Evolutionary conservation across 2,329 filamentous ascomycete genomes (phyloP), one percentile per base, ranked within the genome.

Genomic region (Rhynchosporium graminicola): DNA sequence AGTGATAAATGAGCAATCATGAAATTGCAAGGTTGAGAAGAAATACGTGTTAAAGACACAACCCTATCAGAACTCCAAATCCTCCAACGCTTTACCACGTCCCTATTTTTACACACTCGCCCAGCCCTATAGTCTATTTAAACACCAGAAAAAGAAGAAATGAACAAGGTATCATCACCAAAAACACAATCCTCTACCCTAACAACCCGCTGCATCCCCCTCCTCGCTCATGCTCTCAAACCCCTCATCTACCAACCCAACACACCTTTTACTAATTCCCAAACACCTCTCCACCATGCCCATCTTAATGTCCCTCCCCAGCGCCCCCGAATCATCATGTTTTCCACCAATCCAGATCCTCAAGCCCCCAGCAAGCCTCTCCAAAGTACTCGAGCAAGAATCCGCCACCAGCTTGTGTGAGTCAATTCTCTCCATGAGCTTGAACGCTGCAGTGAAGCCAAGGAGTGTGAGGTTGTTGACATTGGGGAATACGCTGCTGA

Each of bases 221-320:
- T 68, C 68, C 29, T 84, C 82, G 63, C 78, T 82, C 78, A 84
- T 82, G 65, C 80, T 86, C 54, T 79, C 83, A 72, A 87, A 87
- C 7, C 85, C 85, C 1, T 81, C 77, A 68, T 87, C 85, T 50
- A 85, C 81, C 80, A 87, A 86, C 8, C 85, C 84, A 7, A 86
- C 80, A 43, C 84, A 76, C 56, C 76, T 80, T 71, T 83, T 85
- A 13, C 82, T 84, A 42, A 87, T 79, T 10, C 74, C 70, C 20
- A 87, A 73, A 64, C 85, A 88, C 57, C 79, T 77, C 56, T 83
- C 79, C 3, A 87, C 80, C 68, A 87, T 79, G 65, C 77, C 77
- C 61, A 79, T 78, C 62, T 83, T 80, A n/a, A 84, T 74, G 13
- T 80, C 77, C 1, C 77, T 76, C 20, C 78, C 76, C n/a, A 88